Conservation (phyloP, 2,329 filamentous ascomycete genomes). For the Diaporthe helianthi region DNA sequence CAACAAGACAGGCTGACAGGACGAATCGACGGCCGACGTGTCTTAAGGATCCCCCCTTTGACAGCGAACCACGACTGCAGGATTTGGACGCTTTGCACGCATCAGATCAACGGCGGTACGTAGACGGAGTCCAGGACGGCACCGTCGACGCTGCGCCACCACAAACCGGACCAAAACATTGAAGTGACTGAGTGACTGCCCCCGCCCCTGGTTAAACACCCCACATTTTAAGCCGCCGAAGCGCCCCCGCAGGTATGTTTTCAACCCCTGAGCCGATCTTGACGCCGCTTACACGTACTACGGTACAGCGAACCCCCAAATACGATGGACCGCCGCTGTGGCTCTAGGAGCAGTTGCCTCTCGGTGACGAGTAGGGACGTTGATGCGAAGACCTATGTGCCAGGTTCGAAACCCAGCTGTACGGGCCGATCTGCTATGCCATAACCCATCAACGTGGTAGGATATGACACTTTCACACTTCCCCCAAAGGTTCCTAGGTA, state of each 20-base stretch:
- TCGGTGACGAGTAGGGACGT: constrained; percentile 14
- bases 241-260: constrained; percentile 27
- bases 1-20: constrained; percentile 9
- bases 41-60: background rate
- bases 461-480: background rate
- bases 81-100: background rate
- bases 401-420: background rate
- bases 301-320: background rate
- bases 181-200: background rate
- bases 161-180: constrained; percentile 3
- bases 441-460: background rate
- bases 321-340: background rate
- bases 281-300: constrained; percentile 30
- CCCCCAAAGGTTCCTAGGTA: background rate
- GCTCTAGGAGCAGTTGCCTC: background rate
- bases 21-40: constrained; percentile 14
- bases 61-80: constrained; percentile 4
- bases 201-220: constrained; percentile 21
- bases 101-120: constrained; percentile 4
- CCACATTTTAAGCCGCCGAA: constrained; percentile 35
- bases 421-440: background rate
- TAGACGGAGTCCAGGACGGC: constrained; percentile 12
- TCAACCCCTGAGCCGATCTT: constrained; percentile 33
- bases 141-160: constrained; percentile 30
- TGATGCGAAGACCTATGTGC: constrained; percentile 4